phyloP scores from a whole-genome alignment of 192 early-diverging fungal species.

The Entomortierella lignicola region DNA sequence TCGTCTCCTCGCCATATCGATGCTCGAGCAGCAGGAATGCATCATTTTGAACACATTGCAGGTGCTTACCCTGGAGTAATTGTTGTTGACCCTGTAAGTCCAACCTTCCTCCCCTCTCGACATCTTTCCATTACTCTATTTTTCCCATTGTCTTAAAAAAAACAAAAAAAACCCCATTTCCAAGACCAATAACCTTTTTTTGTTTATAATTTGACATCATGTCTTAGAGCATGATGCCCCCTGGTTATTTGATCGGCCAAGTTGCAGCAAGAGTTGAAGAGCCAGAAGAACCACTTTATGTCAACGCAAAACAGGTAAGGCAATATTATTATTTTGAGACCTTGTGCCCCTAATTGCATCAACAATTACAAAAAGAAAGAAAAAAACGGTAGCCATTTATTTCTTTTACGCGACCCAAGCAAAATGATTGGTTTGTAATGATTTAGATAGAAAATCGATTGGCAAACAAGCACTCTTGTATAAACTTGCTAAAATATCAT shows the following conservation, averaged over 20 bases:
- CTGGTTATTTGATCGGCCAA: constrained; percentile 39
- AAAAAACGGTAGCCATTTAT: background rate
- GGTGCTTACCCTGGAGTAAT: constrained; percentile 37
- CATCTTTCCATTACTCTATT: background rate
- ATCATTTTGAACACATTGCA: constrained; percentile 37
- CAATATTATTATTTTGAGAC: too few species aligned
- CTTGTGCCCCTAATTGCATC: background rate
- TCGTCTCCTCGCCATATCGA: constrained; percentile 30
- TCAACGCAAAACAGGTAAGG: constrained; percentile 52
- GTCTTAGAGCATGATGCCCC: constrained; percentile 45
- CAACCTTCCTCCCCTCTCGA: background rate
- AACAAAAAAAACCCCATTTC: background rate
- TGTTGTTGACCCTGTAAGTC: constrained; percentile 53
- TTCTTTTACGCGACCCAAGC: constrained; percentile 9
- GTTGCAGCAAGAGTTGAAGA: constrained; percentile 38
- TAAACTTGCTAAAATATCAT: too few species aligned
- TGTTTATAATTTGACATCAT: background rate
- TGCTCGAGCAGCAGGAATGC: constrained; percentile 12
- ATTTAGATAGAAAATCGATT: constrained; percentile 6
- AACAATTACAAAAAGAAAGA: background rate
- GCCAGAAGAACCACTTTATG: constrained; percentile 48
- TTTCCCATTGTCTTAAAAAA: too few species aligned
- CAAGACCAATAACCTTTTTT: background rate
- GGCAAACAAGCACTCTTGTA: background rate
- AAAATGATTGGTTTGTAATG: constrained; percentile 31